Conservation (phyloP, 805 yeast species). For the Candida sonorensis region DNA sequence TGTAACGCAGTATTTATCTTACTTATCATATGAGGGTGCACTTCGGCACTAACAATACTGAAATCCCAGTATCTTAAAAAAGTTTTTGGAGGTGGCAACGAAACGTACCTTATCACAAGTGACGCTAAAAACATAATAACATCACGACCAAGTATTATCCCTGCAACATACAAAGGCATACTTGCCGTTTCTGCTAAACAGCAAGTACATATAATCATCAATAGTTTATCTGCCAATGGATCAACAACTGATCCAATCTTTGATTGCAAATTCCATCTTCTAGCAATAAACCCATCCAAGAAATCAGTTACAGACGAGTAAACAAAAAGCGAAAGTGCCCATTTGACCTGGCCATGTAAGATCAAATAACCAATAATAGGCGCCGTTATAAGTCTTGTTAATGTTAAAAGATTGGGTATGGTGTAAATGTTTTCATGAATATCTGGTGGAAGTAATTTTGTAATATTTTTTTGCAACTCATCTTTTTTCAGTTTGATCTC, state of each 20-base stretch:
- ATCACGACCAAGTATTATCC: constrained; percentile 79
- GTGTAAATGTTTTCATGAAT: constrained; percentile 64
- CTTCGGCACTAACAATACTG: constrained; percentile 74
- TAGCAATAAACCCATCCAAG: constrained; percentile 86
- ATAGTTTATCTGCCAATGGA: constrained; percentile 89
- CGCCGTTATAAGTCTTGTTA: constrained; percentile 71
- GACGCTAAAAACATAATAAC: constrained; percentile 66
- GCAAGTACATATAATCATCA: constrained; percentile 81
- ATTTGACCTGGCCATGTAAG: constrained; percentile 50
- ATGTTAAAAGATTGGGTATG: constrained; percentile 79
- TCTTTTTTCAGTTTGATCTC: constrained; percentile 8
- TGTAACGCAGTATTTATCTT: constrained; percentile 89
- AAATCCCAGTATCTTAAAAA: constrained; percentile 70
- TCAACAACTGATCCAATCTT: constrained; percentile 87
- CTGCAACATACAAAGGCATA: constrained; percentile 67
- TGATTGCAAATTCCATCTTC: constrained; percentile 68
- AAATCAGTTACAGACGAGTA: constrained; percentile 90
- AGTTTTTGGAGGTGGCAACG: constrained; percentile 74
- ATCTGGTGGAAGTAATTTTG: constrained; percentile 25
- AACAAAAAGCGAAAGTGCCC: constrained; percentile 67
- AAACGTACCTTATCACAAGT: constrained; percentile 58
- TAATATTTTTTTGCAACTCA: constrained; percentile 22
- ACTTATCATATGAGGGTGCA: constrained; percentile 79
- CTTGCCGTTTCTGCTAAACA: constrained; percentile 61
- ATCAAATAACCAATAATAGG: constrained; percentile 82